phyloP scores from a whole-genome alignment of 345 rosid genomes.

The Populus ilicifolia region DNA sequence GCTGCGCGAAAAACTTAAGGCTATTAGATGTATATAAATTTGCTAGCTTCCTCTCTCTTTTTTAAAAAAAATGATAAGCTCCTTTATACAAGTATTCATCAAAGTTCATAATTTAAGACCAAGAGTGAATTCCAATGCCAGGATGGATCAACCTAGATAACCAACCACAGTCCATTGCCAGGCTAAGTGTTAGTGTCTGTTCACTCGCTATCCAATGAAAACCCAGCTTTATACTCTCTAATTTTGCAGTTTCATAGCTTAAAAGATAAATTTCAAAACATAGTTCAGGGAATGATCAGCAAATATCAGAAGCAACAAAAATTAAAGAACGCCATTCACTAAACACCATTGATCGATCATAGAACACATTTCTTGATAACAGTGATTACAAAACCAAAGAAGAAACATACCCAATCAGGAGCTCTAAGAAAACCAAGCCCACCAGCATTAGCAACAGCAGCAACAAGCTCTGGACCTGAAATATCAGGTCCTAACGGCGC shows the following conservation, averaged over 20 bases:
- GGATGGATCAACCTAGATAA: background rate
- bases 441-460: slow-evolving; percentile 88
- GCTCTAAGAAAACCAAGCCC: slow-evolving; percentile 77
- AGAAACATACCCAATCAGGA: slow-evolving; percentile 68
- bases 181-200: background rate
- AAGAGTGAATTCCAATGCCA: background rate
- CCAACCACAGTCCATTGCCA: background rate
- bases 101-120: background rate
- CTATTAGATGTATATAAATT: background rate
- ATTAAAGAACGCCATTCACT: background rate
- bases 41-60: background rate
- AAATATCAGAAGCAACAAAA: background rate
- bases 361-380: background rate
- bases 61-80: background rate
- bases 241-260: background rate
- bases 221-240: background rate
- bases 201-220: background rate
- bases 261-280: background rate
- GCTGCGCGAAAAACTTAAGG: background rate
- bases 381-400: background rate
- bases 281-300: background rate
- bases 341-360: background rate
- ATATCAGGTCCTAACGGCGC: slow-evolving; percentile 91
- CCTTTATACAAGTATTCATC: background rate
- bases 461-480: slow-evolving; percentile 84